Percentiles rank a stretch among this genome's conserved stretches.
Evolutionary conservation across 2,329 filamentous ascomycete species (phyloP).

Genomic region (Pezicula neosporulosa): DNA sequence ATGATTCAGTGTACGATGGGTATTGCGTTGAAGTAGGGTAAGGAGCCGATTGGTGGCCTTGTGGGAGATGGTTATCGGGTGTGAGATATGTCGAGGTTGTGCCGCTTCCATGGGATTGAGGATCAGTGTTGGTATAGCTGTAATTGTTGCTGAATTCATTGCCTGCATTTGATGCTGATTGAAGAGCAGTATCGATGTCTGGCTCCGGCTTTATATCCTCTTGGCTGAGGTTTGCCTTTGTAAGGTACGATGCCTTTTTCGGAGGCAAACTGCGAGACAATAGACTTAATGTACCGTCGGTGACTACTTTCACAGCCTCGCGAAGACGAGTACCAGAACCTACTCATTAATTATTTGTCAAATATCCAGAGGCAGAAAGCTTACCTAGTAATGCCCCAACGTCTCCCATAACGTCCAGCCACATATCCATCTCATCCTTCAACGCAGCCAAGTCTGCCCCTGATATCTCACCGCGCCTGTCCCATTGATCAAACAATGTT

Average conservation of each 20-base stretch:
- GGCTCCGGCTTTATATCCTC: not conserved
- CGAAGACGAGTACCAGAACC: constrained; percentile 44
- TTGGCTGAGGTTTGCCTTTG: not conserved
- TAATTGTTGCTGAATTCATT: constrained; percentile 8
- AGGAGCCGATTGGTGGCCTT: constrained; percentile 20
- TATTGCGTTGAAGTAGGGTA: constrained; percentile 29
- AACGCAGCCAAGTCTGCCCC: constrained; percentile 56
- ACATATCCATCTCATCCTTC: constrained; percentile 64
- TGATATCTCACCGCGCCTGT: constrained; percentile 59
- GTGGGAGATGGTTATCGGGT: constrained; percentile 13
- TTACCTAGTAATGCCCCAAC: constrained; percentile 64
- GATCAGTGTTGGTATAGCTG: constrained; percentile 6
- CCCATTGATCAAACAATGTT: constrained; percentile 65
- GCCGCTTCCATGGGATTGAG: constrained; percentile 5
- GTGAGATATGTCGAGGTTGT: constrained; percentile 12
- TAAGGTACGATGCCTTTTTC: constrained; percentile 32
- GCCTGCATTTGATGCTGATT: constrained; percentile 2
- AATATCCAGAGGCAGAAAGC: constrained; percentile 19
- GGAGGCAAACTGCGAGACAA: constrained; percentile 38
- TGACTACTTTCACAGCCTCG: constrained; percentile 43
- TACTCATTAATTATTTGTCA: constrained; percentile 19
- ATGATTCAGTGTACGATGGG: constrained; percentile 19
- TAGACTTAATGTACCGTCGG: constrained; percentile 42
- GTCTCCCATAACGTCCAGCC: constrained; percentile 66
- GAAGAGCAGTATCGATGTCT: not conserved